These are phyloP conservation scores for Hondaea fermentalgiana DNA, from an alignment of 108 stramenopile species.

Conservation along the genomic window DNA sequence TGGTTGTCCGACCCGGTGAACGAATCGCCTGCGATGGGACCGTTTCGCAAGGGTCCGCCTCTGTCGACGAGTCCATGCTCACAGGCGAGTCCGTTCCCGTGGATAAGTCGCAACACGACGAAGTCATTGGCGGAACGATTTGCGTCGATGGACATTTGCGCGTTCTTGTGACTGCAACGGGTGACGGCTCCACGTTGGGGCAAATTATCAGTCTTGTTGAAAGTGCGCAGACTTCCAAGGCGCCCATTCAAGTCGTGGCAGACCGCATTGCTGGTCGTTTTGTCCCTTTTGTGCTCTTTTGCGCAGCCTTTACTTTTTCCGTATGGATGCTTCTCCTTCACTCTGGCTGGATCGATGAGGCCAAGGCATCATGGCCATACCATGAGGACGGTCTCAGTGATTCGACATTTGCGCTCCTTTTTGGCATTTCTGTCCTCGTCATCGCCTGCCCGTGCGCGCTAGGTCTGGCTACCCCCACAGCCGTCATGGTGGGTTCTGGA, in stretches of 20 bases:
- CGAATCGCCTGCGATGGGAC: constrained; percentile 84
- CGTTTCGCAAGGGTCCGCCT: constrained; percentile 64
- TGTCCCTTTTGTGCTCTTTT: constrained; percentile 55
- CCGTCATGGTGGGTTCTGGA: constrained; percentile 92
- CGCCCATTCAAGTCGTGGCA: constrained; percentile 80
- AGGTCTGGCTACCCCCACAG: constrained; percentile 94
- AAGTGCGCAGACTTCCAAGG: constrained; percentile 78
- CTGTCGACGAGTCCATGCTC: constrained; percentile 82
- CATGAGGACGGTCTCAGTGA: neutral
- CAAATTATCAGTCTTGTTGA: constrained; percentile 60
- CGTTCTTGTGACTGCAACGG: constrained; percentile 58
- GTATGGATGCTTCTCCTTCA: constrained; percentile 32
- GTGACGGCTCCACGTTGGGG: constrained; percentile 65
- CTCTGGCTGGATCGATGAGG: neutral
- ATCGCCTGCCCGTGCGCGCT: constrained; percentile 94
- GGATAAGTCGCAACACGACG: constrained; percentile 52
- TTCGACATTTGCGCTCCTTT: constrained; percentile 65
- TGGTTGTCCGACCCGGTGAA: constrained; percentile 80
- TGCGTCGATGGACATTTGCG: constrained; percentile 64
- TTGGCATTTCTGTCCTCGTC: constrained; percentile 81
- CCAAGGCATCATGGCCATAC: neutral
- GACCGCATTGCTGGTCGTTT: constrained; percentile 68
- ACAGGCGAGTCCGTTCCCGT: constrained; percentile 77
- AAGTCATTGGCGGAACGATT: constrained; percentile 69
- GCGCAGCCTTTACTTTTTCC: constrained; percentile 40